phyloP scores from a whole-genome alignment of 441 rosid genomes.

The Hura crepitans region DNA sequence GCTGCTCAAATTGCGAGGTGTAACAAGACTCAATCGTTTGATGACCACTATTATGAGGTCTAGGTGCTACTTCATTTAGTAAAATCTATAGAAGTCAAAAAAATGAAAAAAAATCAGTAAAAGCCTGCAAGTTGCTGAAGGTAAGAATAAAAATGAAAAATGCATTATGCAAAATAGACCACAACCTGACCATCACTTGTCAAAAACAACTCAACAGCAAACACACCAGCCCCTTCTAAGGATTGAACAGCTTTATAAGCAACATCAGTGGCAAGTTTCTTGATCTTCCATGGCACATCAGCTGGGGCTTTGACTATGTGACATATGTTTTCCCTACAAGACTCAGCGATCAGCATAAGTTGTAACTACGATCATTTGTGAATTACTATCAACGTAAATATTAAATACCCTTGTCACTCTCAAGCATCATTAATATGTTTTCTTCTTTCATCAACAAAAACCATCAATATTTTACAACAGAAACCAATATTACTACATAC shows the following conservation, averaged over 20 bases:
- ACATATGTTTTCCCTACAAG: conserved; percentile 82
- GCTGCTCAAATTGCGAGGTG: conserved; percentile 92
- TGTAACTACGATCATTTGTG: neutral
- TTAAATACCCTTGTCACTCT: neutral
- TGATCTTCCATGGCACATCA: conserved; percentile 74
- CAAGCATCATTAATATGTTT: neutral
- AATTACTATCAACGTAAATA: neutral
- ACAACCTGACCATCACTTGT: conserved; percentile 75
- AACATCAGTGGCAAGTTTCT: conserved; percentile 76
- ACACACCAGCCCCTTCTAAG: conserved; percentile 90
- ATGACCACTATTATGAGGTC: conserved; percentile 98
- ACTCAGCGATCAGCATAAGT: conserved; percentile 21
- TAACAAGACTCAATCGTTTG: conserved; percentile 92
- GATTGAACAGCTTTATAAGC: conserved; percentile 76
- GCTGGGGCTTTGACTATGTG: conserved; percentile 95
- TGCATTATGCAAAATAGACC: conserved; percentile 17
- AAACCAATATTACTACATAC: neutral
- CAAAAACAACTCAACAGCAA: conserved; percentile 93
- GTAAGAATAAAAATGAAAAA: conserved; percentile 1
- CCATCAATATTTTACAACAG: neutral
- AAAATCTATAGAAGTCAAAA: conserved; percentile 48
- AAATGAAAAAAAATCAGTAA: conserved; percentile 6
- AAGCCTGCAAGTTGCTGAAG: neutral
- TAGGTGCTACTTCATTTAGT: conserved; percentile 93
- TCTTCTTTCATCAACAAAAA: too few species aligned